Percentiles rank a stretch among this genome's conserved stretches.
phyloP scores from a whole-genome alignment of 2,329 filamentous ascomycete genomes.

The Hyphodiscus sp. region DNA sequence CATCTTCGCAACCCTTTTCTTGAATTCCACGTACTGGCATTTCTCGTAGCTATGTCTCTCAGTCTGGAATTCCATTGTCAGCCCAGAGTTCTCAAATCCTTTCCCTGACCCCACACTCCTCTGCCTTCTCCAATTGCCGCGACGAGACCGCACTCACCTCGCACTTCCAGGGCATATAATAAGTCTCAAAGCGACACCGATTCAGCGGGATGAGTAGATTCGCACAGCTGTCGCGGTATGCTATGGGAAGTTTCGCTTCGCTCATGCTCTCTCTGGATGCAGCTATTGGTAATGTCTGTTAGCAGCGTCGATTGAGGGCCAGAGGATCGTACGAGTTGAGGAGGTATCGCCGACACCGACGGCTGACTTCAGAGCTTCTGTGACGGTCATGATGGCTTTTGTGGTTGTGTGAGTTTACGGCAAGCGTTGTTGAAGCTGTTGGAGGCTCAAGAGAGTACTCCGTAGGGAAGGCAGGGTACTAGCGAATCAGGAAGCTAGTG shows the following conservation, averaged over 20 bases:
- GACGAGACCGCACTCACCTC: conserved; percentile 55
- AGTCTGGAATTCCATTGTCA: conserved; percentile 49
- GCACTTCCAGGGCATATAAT: conserved; percentile 97
- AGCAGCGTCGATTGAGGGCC: conserved; percentile 5
- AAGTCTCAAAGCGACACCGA: conserved; percentile 84
- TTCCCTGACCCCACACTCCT: background rate
- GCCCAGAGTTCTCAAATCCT: background rate
- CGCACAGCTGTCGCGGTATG: conserved; percentile 94
- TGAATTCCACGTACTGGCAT: conserved; percentile 98
- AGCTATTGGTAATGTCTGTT: conserved; percentile 38
- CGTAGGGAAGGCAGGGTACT: no score
- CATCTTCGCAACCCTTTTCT: conserved; percentile 98
- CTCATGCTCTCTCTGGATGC: conserved; percentile 91
- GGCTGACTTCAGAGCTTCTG: conserved; percentile 41
- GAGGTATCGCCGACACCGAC: conserved; percentile 35
- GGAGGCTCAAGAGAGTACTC: background rate
- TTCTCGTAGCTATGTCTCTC: conserved; percentile 98
- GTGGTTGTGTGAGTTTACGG: background rate
- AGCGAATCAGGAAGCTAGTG: background rate
- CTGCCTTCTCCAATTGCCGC: background rate
- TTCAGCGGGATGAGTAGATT: conserved; percentile 93
- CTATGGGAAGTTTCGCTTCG: conserved; percentile 76
- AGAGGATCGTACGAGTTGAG: conserved; percentile 19
- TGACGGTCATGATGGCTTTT: conserved; percentile 36
- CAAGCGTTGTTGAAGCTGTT: background rate